Evolutionary conservation across 371 early-diverging fungal genomes (phyloP).

Genomic region (Mucor velutinosus): DNA sequence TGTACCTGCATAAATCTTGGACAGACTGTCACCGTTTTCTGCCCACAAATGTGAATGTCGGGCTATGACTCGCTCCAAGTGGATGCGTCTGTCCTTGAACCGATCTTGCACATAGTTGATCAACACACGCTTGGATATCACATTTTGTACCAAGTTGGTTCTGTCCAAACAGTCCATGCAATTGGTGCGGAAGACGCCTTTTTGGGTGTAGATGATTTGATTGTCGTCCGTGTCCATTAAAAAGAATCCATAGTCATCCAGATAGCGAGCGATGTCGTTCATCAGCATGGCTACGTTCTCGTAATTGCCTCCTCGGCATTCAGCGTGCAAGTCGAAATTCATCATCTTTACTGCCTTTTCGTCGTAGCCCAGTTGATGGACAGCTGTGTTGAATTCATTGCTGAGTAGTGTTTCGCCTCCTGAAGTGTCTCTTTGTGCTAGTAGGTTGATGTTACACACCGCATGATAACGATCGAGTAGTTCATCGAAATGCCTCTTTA

Average conservation of each 20-base stretch:
- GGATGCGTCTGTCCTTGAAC: not conserved
- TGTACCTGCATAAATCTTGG: slow-evolving; percentile 97
- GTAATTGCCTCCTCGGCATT: slow-evolving; percentile 79
- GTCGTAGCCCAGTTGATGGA: slow-evolving; percentile 40
- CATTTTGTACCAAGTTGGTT: slow-evolving; percentile 73
- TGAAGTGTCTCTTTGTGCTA: slow-evolving; percentile 68
- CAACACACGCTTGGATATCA: slow-evolving; percentile 51
- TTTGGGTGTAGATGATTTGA: slow-evolving; percentile 64
- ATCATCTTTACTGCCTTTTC: slow-evolving; percentile 53
- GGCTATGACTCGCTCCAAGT: slow-evolving; percentile 31
- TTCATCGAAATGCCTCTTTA: slow-evolving; percentile 81
- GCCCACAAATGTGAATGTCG: slow-evolving; percentile 86
- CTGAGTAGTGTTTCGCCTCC: slow-evolving; percentile 73
- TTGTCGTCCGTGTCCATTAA: slow-evolving; percentile 61
- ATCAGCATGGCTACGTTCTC: slow-evolving; percentile 69
- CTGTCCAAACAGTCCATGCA: slow-evolving; percentile 99
- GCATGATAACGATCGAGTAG: slow-evolving; percentile 73
- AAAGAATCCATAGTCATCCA: slow-evolving; percentile 71
- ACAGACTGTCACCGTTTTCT: slow-evolving; percentile 94
- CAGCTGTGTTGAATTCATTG: slow-evolving; percentile 66
- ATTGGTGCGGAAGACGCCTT: slow-evolving; percentile 90
- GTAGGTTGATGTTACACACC: slow-evolving; percentile 82
- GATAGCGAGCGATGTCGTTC: slow-evolving; percentile 41
- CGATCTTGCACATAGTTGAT: slow-evolving; percentile 35
- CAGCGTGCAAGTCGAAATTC: slow-evolving; percentile 84